phyloP scores from a whole-genome alignment of 139 green algal genomes.

The Chlorella sp. region DNA sequence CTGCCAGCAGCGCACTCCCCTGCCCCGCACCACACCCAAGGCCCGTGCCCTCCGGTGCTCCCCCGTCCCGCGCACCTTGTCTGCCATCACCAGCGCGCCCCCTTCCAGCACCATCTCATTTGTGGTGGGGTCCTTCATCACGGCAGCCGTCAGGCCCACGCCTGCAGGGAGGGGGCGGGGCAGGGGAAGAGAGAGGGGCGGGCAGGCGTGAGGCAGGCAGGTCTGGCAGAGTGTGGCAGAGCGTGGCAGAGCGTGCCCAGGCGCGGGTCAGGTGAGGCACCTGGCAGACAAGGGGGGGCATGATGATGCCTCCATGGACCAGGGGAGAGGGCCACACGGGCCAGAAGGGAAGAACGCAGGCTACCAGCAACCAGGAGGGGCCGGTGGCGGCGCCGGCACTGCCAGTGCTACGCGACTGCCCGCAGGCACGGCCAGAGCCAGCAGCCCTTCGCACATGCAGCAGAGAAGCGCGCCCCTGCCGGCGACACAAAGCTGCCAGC shows the following conservation, averaged over 20 bases:
- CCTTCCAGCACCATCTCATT: constrained; percentile 97
- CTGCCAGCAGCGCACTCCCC: background rate
- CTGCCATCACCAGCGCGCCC: constrained; percentile 96
- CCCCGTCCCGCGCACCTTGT: constrained; percentile 62
- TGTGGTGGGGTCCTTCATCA: constrained; percentile 90
- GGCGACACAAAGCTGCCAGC: no score
- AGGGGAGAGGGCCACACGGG: no score
- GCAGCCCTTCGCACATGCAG: no score
- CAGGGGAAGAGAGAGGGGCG: background rate
- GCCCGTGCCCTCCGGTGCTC: background rate
- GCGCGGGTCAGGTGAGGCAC: background rate
- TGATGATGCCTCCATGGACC: no score
- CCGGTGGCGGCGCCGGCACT: background rate
- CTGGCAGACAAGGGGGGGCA: no score
- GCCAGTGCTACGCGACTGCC: background rate
- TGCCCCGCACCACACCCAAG: background rate
- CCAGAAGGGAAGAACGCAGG: no score
- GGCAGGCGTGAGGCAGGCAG: no score
- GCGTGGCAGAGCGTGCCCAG: no score
- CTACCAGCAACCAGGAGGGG: no score
- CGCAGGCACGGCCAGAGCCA: background rate
- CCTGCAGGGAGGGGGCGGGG: constrained; percentile 17
- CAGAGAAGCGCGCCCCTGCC: no score
- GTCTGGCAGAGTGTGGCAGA: background rate
- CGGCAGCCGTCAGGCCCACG: constrained; percentile 95